A percentile compares a stretch with the other conserved stretches of the same genome.
Evolutionary conservation across 2,329 filamentous ascomycete genomes (phyloP).

Genomic region (Tympanopsis confertula): DNA sequence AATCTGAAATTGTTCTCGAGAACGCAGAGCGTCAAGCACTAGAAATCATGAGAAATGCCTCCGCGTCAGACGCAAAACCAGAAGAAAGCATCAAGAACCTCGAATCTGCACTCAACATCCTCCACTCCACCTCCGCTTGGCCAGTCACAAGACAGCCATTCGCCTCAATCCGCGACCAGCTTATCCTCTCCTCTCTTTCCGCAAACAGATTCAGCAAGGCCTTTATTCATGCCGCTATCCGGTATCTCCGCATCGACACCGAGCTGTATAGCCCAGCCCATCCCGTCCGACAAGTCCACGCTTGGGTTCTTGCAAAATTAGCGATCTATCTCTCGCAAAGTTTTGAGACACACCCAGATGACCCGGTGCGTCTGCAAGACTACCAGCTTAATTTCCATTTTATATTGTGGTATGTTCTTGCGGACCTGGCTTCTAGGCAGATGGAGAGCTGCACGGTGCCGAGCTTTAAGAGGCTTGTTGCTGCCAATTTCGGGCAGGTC

Average conservation of each 20-base stretch:
- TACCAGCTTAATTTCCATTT: not conserved
- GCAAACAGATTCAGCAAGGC: not conserved
- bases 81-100: not conserved
- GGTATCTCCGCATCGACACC: not conserved
- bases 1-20: no score
- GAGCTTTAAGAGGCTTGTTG: not conserved
- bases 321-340: not conserved
- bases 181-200: not conserved
- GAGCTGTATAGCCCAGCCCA: not conserved
- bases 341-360: not conserved
- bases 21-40: not conserved
- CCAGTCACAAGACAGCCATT: not conserved
- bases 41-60: not conserved
- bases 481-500: not conserved
- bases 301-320: not conserved
- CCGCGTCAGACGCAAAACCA: not conserved
- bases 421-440: not conserved
- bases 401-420: not conserved
- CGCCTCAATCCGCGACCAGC: not conserved
- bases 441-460: not conserved
- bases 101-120: not conserved
- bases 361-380: not conserved
- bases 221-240: not conserved
- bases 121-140: not conserved
- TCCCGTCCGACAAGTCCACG: not conserved